Evolutionary conservation across 345 rosid species (phyloP), one percentile per base, ranked within the genome.

Genomic region (Fremontodendron californicum): DNA sequence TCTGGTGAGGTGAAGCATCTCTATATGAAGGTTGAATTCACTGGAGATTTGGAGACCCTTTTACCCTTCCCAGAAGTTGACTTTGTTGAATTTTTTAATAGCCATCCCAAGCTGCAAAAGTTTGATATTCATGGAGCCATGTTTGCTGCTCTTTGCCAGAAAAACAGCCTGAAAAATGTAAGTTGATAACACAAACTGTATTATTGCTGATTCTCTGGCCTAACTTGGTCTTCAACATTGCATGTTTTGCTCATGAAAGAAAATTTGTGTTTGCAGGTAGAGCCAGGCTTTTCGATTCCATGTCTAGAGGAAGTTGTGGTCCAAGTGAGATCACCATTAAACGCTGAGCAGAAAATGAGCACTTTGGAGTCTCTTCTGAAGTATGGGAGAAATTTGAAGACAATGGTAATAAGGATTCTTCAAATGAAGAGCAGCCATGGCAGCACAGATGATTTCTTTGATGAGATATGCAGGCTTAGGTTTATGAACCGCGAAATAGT

Each of bases 311-410:
- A 94, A 81, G 94, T 91, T 80, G 91, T 88, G 19, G 71, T 93
- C 52, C n/a, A n/a, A n/a, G n/a, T n/a, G n/a, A n/a, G n/a, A n/a
- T n/a, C n/a, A n/a, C n/a, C n/a, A n/a, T n/a, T 94, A 64, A 94
- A 94, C 57, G 98, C 98, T 6, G 98, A 93, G 70, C 98, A 94
- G 89, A 94, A 94, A 84, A 90, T 94, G 90, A 88, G 82, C 86
- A 94, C 97, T 0, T 93, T 94, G 0, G 98, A 94, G 79, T 94
- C 97, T 0, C 82, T 94, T 48, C 67, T 94, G 78, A 89, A 86
- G 82, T 89, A 87, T 21, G 90, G 95, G 7, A 91, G 85, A 78
- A 85, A 76, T 64, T 70, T 94, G 21, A 93, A 84, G 81, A 64
- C 81, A n/a, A n/a, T n/a, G n/a, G n/a, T n/a, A n/a, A n/a, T n/a